Evolutionary conservation across 129 eudicot genomes (phyloP), one percentile per base, ranked within the genome.

Genomic region (Sambucus nigra): DNA sequence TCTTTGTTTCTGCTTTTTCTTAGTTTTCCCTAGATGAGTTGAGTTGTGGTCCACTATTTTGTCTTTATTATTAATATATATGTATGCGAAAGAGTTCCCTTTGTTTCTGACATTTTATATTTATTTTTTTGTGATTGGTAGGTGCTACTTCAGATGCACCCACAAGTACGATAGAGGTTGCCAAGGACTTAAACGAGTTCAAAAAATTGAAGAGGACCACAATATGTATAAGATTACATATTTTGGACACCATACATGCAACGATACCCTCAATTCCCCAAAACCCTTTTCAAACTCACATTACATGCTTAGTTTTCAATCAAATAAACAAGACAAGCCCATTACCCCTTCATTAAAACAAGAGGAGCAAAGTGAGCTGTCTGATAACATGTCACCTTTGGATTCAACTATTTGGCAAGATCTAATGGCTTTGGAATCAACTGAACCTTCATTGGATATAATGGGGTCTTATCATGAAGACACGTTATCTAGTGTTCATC

Each of bases 71-170:
- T n/a, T n/a, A n/a, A n/a, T n/a, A n/a, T n/a, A n/a, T n/a, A n/a
- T n/a, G n/a, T n/a, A n/a, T n/a, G n/a, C n/a, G n/a, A n/a, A n/a
- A n/a, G n/a, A n/a, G n/a, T n/a, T n/a, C n/a, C n/a, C n/a, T n/a
- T 20, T 7, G 3, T 13, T 35, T 15, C 25, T 47, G 29, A 21
- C 21, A n/a, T 44, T 44, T 23, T 14, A 15, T 57, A n/a, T 57
- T 41, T 35, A 16, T 7, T 14, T 19, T 17, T n/a, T 48, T 56
- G 41, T 38, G 58, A 42, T 56, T 21, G 41, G 48, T 53, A 82
- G 92, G 63, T 70, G 80, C 66, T 82, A 82, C 61, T 82, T 25
- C 29, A 69, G 92, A 68, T 82, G 92, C 73, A 82, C 86, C 31
- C 82, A 82, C 82, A 82, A 77, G 62, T 14, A 2, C 15, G 73